These are phyloP conservation scores for Vaccinium vitisidaea DNA, from an alignment of 148 eudicot genomes.

Conservation along the genomic window DNA sequence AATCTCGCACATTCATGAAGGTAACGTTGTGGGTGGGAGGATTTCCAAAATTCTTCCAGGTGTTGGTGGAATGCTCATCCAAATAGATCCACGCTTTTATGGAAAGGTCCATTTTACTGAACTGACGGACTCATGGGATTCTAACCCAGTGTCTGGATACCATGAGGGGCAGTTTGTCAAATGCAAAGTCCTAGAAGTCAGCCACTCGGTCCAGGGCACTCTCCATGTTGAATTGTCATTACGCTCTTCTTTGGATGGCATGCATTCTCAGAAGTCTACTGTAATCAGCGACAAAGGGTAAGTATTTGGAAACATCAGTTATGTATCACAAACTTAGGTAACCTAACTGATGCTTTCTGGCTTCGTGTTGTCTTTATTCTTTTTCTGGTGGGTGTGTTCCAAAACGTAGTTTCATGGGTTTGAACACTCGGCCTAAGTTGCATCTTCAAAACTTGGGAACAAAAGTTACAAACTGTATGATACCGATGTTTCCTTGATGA, in stretches of 20 bases:
- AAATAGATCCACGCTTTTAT: constrained; percentile 75
- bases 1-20: constrained; percentile 53
- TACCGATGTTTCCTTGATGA: background rate
- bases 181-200: constrained; percentile 71
- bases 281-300: constrained; percentile 22
- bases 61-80: constrained; percentile 81
- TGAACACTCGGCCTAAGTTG: background rate
- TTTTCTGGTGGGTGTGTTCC: background rate
- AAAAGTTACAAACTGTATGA: background rate
- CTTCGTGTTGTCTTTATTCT: background rate
- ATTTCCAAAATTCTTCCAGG: constrained; percentile 80
- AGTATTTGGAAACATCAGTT: constrained; percentile 15
- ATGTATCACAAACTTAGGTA: background rate
- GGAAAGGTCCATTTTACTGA: constrained; percentile 95
- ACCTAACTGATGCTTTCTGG: background rate
- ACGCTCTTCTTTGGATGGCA: constrained; percentile 39
- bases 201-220: constrained; percentile 52
- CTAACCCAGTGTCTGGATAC: constrained; percentile 71
- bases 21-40: constrained; percentile 74
- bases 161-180: constrained; percentile 83
- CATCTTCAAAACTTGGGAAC: background rate
- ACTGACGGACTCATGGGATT: constrained; percentile 50
- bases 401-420: background rate
- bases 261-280: constrained; percentile 18
- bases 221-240: constrained; percentile 82